These are phyloP conservation scores for Catunica adiposa DNA, from an alignment of 2,329 filamentous ascomycete species.

Conservation along the genomic window DNA sequence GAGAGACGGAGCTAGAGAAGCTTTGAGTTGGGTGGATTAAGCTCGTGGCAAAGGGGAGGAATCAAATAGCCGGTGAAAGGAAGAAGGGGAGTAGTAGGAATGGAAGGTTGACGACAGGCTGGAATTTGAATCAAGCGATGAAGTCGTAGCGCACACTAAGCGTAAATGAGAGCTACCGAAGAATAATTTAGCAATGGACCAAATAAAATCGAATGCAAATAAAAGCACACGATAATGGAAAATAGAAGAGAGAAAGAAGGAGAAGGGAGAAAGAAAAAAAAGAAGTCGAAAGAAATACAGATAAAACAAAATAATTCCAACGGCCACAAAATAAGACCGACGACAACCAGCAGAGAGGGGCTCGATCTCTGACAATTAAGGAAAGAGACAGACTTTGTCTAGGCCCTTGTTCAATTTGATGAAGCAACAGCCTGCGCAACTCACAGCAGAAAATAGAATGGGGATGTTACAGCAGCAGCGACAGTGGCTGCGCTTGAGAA, in stretches of 20 bases:
- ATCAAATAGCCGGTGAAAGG: too few species aligned
- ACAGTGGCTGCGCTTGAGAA: too few species aligned
- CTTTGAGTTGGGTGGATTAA: neutral
- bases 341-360: neutral
- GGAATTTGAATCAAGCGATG: neutral
- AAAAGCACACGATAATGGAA: neutral
- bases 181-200: neutral
- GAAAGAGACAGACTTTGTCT: slow-evolving; percentile 9
- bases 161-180: neutral
- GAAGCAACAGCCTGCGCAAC: slow-evolving; percentile 5
- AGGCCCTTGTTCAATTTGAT: neutral
- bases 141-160: neutral
- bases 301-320: neutral
- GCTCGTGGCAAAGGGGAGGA: neutral
- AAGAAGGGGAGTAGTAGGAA: neutral
- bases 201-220: neutral
- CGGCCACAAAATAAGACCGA: neutral
- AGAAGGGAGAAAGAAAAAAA: neutral
- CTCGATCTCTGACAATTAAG: slow-evolving; percentile 9
- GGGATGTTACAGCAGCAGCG: too few species aligned
- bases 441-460: neutral
- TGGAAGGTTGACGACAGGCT: neutral
- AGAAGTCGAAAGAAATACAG: neutral
- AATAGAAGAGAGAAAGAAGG: neutral
- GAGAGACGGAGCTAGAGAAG: neutral